Base-by-base conservation (phyloP, 2,329 filamentous ascomycete genomes). In the Ustilaginoidea virens region DNA sequence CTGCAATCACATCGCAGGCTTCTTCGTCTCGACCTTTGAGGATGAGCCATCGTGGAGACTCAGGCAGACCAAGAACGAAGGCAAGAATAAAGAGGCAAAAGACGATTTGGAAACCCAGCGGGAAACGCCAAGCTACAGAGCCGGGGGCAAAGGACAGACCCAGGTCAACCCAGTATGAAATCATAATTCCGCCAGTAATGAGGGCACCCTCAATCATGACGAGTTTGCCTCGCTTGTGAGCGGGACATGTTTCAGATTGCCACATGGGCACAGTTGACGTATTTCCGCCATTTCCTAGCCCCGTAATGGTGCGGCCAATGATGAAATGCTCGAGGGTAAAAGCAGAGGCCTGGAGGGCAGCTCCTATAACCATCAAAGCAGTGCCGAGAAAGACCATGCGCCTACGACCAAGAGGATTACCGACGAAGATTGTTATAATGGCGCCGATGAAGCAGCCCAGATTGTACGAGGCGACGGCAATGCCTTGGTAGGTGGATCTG, bases 361-460 rank as follows among this genome's bases (percentile, higher is more conserved):
- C 68, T 6, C 72, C 74, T 16, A 77, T 24, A n/a, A 56, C 44
- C 42, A 68, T 70, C 41, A 77, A 63, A 10, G 59, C 36, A 5
- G 68, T 69, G 11, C 69, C 71, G 25, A 74, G 55, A 42, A 73
- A 60, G 32, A 75, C 69, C 15, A 71, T 72, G 37, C 55, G 58
- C 38, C 61, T 61, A 30, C 73, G 63, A 9, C 73, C 73, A 28
- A 74, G 62, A 15, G 59, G 56, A 39, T 78, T 73, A 49, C 72
- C 72, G 9, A 72, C 70, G 39, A 75, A 76, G 15, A 72, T 74
- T 33, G 69, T 69, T 42, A 73, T 70, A 44, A 76, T 68, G 13
- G 70, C 70, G 8, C 72, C 72, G 32, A 74, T 56, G 28, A 71
- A 68, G 47, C 70, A 74, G 9, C 69, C 70, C n/a, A 71, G 42